Percentiles rank a stretch among this genome's conserved stretches.
Conservation (phyloP, 2,329 filamentous ascomycete species). For the Atkinsonella hypoxylon region DNA sequence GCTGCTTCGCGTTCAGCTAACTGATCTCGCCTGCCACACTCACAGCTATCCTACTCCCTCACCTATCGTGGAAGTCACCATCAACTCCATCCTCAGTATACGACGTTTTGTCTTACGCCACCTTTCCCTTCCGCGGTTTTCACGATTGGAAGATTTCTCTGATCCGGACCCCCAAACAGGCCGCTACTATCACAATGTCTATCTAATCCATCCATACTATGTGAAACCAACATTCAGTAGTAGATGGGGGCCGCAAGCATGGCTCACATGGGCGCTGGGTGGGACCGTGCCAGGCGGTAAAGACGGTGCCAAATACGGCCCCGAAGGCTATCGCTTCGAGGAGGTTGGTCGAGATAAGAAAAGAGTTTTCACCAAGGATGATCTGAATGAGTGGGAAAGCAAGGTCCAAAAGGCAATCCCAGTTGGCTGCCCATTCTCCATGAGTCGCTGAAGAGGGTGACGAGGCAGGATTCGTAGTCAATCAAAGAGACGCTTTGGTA, state of each 20-base stretch:
- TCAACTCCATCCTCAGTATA: neutral
- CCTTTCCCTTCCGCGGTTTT: conserved; percentile 1
- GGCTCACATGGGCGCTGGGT: conserved; percentile 1
- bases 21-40: too few relatives aligned
- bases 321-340: conserved; percentile 1
- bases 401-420: conserved; percentile 1
- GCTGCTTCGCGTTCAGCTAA: too few relatives aligned
- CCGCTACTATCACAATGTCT: neutral
- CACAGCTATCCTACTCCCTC: neutral
- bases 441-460: neutral
- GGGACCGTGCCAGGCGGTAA: conserved; percentile 1
- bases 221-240: conserved; percentile 2
- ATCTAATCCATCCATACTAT: conserved; percentile 4
- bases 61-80: neutral
- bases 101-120: conserved; percentile 1
- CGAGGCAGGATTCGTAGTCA: too few relatives aligned
- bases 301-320: neutral
- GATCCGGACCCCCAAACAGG: conserved; percentile 1
- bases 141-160: neutral
- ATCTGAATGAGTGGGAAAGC: neutral
- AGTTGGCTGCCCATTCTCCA: conserved; percentile 2
- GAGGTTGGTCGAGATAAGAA: conserved; percentile 2
- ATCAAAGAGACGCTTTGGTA: too few relatives aligned
- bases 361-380: neutral
- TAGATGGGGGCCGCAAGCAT: conserved; percentile 4